Evolutionary conservation across 192 early-diverging fungal genomes (phyloP), one percentile per base, ranked within the genome.

Genomic region (Dissophora ornata): DNA sequence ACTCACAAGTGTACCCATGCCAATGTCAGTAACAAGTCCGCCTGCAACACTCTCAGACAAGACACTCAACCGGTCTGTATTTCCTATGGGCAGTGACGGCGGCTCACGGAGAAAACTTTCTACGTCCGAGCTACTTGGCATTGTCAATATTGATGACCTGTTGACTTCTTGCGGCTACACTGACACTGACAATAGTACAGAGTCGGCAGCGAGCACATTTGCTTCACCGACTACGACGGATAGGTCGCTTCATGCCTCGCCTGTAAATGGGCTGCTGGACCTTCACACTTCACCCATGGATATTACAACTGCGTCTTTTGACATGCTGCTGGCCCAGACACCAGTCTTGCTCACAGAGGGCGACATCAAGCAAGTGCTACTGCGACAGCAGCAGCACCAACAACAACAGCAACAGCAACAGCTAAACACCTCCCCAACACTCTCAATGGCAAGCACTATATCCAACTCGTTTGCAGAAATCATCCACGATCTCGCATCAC

Each of bases 91-190:
- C 47, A 21, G 21, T 22, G 44, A 10, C 33, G 12, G 11, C 24
- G 2, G 22, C 25, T 29, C 19, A 22, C 42, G 41, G 40, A 55
- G 53, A 32, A 54, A 21, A 26, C 34, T 77, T 42, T 67, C 73
- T 4, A 30, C 64, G 1, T 55, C 73, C 13, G 73, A 62, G 21
- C 25, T 77, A 24, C 64, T 77, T 7, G 64, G 73, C 4, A 77
- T 77, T 7, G 25, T 47, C 21, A 67, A 38, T 16, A 77, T 67
- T 28, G 64, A 77, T 7, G 73, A 77, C 13, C 47, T 77, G 7
- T 28, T 77, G 41, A 51, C 26, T 12, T 77, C 73, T 13, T 77
- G 73, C 34, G 59, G 65, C 11, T 77, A 77, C 25, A 38, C 38
- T 0, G 73, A 67, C 42, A 45, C 44, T n/a, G 44, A 45, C 18